A percentile compares a stretch with the other conserved stretches of the same genome.
Evolutionary conservation across 108 stramenopile species (phyloP).

Genomic region (Pseudonitzschia multiseries): DNA sequence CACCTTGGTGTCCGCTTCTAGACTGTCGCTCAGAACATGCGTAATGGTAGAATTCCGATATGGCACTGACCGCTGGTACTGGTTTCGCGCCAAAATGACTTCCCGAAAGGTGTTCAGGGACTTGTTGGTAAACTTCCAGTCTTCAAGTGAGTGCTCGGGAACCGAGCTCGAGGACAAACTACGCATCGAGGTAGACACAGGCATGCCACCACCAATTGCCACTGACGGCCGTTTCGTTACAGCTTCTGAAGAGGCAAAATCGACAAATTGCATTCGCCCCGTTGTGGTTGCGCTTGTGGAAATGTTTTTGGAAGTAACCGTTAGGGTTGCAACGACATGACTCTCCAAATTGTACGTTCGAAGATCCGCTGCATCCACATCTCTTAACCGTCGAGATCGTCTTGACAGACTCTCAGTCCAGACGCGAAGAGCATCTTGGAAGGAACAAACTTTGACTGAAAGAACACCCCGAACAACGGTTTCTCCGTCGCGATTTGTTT

Average conservation of each 20-base stretch:
- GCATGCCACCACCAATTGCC: neutral
- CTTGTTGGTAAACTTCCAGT: conserved; percentile 71
- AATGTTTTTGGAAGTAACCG: conserved; percentile 69
- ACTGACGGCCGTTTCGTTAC: conserved; percentile 18
- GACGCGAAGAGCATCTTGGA: conserved; percentile 57
- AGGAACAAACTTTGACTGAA: conserved; percentile 52
- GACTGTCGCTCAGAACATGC: conserved; percentile 76
- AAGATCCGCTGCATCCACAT: conserved; percentile 42
- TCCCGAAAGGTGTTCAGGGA: conserved; percentile 69
- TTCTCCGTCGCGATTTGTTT: conserved; percentile 82
- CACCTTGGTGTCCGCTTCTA: conserved; percentile 84
- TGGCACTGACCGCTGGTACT: conserved; percentile 74
- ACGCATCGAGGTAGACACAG: conserved; percentile 14
- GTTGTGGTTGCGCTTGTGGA: conserved; percentile 65
- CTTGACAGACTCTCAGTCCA: conserved; percentile 59
- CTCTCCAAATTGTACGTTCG: conserved; percentile 35
- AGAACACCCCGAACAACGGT: conserved; percentile 78
- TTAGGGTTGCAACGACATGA: conserved; percentile 72
- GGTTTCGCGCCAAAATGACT: conserved; percentile 66
- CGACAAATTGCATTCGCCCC: conserved; percentile 83
- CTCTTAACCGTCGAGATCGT: conserved; percentile 45
- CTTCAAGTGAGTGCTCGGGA: conserved; percentile 29
- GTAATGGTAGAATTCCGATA: conserved; percentile 86
- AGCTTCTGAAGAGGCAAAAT: conserved; percentile 74
- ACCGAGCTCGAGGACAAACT: neutral